These are phyloP conservation scores for Trichodelitschia bisporula DNA, from an alignment of 495 filamentous ascomycete species.

Conservation along the genomic window DNA sequence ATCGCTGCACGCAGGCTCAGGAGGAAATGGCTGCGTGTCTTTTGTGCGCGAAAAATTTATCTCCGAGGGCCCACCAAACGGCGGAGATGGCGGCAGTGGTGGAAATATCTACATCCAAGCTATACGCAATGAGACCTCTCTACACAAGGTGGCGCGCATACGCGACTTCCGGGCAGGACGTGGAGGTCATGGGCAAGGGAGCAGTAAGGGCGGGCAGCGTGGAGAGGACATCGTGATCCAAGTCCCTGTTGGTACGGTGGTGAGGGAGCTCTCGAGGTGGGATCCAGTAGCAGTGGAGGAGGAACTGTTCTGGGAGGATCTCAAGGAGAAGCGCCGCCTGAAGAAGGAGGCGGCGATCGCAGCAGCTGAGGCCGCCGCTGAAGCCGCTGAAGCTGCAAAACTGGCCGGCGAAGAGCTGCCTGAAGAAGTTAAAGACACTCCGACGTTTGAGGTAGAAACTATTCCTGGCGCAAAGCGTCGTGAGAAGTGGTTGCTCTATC, in stretches of 20 bases:
- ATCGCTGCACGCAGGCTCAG: conserved; percentile 47
- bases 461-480: conserved; percentile 19
- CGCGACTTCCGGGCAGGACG: conserved; percentile 51
- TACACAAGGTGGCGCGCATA: conserved; percentile 73
- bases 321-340: conserved; percentile 4
- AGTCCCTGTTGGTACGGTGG: conserved; percentile 80
- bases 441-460: conserved; percentile 5
- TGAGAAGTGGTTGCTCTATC: conserved; percentile 67
- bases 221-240: conserved; percentile 72
- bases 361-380: too few species aligned
- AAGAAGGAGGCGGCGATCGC: too few species aligned
- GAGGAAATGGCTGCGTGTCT: conserved; percentile 80
- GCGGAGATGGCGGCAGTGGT: conserved; percentile 78
- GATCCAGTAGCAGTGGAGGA: conserved; percentile 53
- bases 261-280: conserved; percentile 52
- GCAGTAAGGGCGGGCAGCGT: conserved; percentile 48
- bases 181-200: conserved; percentile 71
- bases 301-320: conserved; percentile 1
- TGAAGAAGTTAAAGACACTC: conserved; percentile 8
- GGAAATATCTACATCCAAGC: conserved; percentile 91
- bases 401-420: conserved; percentile 16
- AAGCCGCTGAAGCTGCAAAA: too few species aligned
- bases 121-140: conserved; percentile 62
- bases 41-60: conserved; percentile 80
- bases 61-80: conserved; percentile 77